Evolutionary conservation across 2,329 filamentous ascomycete genomes (phyloP).

Genomic region (Ophiostoma ulmi): DNA sequence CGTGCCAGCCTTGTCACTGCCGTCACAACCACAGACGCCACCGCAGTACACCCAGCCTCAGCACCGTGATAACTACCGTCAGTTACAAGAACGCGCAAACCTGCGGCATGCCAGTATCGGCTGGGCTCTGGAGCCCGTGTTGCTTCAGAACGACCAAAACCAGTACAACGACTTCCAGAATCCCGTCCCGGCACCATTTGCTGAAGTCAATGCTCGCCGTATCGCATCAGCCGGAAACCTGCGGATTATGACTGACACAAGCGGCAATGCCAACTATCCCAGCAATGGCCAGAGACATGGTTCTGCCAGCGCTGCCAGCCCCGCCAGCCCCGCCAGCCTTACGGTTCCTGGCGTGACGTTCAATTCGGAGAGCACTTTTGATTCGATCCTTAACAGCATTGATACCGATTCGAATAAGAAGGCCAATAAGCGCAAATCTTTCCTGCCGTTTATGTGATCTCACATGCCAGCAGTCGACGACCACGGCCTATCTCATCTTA

Average conservation of each 20-base stretch:
- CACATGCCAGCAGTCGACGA: not conserved
- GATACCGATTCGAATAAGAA: slow-evolving; percentile 31
- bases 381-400: slow-evolving; percentile 38
- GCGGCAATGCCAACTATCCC: slow-evolving; percentile 13
- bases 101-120: slow-evolving; percentile 34
- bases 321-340: not conserved
- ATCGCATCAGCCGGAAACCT: slow-evolving; percentile 30
- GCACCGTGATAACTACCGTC: slow-evolving; percentile 22
- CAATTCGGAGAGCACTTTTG: slow-evolving; percentile 32
- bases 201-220: slow-evolving; percentile 22
- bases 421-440: slow-evolving; percentile 32
- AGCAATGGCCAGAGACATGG: not conserved
- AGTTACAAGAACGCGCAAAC: slow-evolving; percentile 29
- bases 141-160: slow-evolving; percentile 26
- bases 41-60: slow-evolving; percentile 18
- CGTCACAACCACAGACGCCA: not conserved
- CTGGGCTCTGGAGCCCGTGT: slow-evolving; percentile 35
- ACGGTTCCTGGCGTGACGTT: not conserved
- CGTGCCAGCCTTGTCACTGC: slow-evolving; percentile 1
- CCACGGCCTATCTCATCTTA: not conserved
- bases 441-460: slow-evolving; percentile 27
- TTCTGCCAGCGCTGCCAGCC: not conserved
- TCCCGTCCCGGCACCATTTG: slow-evolving; percentile 13
- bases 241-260: slow-evolving; percentile 22
- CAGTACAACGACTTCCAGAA: slow-evolving; percentile 22